Percentiles rank a stretch among this genome's conserved stretches.
These are phyloP conservation scores for Amoeboaphelidium occidentale DNA, from an alignment of 371 early-diverging fungal species.

Conservation along the genomic window DNA sequence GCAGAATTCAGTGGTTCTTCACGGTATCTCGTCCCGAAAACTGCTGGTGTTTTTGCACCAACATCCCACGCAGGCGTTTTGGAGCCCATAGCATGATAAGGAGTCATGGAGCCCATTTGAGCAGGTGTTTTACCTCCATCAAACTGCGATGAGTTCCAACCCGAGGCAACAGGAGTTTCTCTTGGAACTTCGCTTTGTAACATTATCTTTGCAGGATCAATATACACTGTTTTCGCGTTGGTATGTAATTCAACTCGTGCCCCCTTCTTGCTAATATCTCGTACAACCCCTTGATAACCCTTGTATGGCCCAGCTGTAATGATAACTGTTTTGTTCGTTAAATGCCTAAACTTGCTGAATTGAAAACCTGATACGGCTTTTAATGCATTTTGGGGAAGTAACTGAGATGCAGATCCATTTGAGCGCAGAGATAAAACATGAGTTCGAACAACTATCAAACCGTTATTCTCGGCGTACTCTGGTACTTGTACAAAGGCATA, in stretches of 20 bases:
- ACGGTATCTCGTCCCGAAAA: not conserved
- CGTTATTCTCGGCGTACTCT: too few species aligned
- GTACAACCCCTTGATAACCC: slow-evolving; percentile 89
- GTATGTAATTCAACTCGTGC: slow-evolving; percentile 89
- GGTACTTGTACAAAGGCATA: too few species aligned
- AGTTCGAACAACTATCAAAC: too few species aligned
- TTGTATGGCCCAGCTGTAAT: slow-evolving; percentile 84
- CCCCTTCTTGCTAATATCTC: slow-evolving; percentile 45
- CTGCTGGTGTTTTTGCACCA: slow-evolving; percentile 29
- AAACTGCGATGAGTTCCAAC: not conserved
- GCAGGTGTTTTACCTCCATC: slow-evolving; percentile 20
- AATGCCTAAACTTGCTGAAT: too few species aligned
- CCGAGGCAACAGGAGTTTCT: not conserved
- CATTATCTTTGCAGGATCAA: slow-evolving; percentile 12
- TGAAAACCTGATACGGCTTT: too few species aligned
- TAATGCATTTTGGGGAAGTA: too few species aligned
- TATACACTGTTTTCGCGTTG: slow-evolving; percentile 43
- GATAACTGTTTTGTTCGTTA: slow-evolving; percentile 64
- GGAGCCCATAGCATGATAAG: slow-evolving; percentile 19
- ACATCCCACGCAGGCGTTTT: slow-evolving; percentile 53
- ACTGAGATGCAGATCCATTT: too few species aligned
- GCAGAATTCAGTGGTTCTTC: slow-evolving; percentile 11
- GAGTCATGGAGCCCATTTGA: not conserved
- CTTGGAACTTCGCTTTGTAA: not conserved
- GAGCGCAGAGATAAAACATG: too few species aligned